Evolutionary conservation across 2,329 filamentous ascomycete species (phyloP).

Genomic region (Seiridium unicorne): DNA sequence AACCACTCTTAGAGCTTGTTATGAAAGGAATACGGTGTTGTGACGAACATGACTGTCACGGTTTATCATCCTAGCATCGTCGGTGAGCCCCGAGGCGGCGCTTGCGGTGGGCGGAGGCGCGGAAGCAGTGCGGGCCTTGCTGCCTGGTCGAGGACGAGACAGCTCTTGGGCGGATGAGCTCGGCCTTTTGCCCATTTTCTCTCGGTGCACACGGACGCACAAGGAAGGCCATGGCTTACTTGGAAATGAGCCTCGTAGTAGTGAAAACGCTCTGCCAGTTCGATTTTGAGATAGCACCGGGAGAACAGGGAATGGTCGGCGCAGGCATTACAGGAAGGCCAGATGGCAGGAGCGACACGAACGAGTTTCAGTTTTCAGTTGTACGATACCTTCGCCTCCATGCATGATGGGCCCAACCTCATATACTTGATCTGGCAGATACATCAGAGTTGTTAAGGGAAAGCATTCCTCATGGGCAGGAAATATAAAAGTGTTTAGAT

Average conservation of each 20-base stretch:
- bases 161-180: too few species aligned
- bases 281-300: slow-evolving; percentile 7
- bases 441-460: too few species aligned
- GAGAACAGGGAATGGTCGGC: neutral
- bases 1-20: too few species aligned
- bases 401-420: neutral
- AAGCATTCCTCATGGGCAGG: too few species aligned
- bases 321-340: neutral
- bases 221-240: too few species aligned
- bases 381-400: neutral
- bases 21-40: too few species aligned
- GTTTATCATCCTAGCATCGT: slow-evolving; percentile 22
- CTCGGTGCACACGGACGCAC: too few species aligned
- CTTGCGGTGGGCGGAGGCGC: slow-evolving; percentile 25
- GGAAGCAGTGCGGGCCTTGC: slow-evolving; percentile 23
- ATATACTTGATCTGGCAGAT: too few species aligned
- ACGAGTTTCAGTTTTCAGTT: neutral
- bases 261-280: slow-evolving; percentile 17
- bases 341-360: neutral
- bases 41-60: too few species aligned
- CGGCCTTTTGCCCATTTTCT: too few species aligned
- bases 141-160: too few species aligned
- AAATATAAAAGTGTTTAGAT: too few species aligned
- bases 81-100: slow-evolving; percentile 19
- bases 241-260: slow-evolving; percentile 16